Evolutionary conservation across 2,329 filamentous ascomycete genomes (phyloP).

Genomic region (Amylocarpus encephaloides): DNA sequence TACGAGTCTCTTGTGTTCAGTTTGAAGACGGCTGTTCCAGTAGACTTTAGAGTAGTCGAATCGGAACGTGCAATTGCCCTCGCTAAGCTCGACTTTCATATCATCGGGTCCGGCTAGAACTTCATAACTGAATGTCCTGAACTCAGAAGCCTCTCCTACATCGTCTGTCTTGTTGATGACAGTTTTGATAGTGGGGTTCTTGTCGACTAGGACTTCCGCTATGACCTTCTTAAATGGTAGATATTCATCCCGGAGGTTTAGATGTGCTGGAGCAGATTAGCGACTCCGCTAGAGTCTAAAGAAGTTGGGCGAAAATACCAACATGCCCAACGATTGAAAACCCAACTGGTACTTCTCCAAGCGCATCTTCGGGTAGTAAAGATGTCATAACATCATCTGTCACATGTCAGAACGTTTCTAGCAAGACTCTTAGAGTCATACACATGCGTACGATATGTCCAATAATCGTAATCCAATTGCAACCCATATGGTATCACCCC

Average conservation of each 20-base stretch:
- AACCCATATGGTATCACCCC: slow-evolving; percentile 70
- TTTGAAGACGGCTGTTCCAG: slow-evolving; percentile 91
- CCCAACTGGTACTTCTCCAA: slow-evolving; percentile 75
- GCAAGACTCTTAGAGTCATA: not conserved
- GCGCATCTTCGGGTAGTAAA: slow-evolving; percentile 71
- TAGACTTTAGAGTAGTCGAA: slow-evolving; percentile 98
- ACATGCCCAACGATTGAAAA: slow-evolving; percentile 90
- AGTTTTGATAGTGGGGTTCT: slow-evolving; percentile 73
- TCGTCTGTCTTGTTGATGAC: slow-evolving; percentile 95
- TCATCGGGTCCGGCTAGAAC: slow-evolving; percentile 76
- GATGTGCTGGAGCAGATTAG: slow-evolving; percentile 54
- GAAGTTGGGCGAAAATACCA: slow-evolving; percentile 41
- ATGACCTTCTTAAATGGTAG: slow-evolving; percentile 82
- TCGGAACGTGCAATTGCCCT: slow-evolving; percentile 77
- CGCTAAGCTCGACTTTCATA: slow-evolving; percentile 73
- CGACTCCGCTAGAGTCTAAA: slow-evolving; percentile 9
- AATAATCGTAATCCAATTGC: slow-evolving; percentile 75
- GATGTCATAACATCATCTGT: slow-evolving; percentile 67
- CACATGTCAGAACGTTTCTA: not conserved
- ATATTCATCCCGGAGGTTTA: slow-evolving; percentile 82
- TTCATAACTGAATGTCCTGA: slow-evolving; percentile 89
- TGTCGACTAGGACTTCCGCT: slow-evolving; percentile 80
- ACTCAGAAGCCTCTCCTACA: slow-evolving; percentile 79
- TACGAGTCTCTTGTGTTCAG: slow-evolving; percentile 78
- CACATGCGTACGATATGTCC: slow-evolving; percentile 64